Conservation (phyloP, 495 filamentous ascomycete genomes). For the Xylaria acuta region DNA sequence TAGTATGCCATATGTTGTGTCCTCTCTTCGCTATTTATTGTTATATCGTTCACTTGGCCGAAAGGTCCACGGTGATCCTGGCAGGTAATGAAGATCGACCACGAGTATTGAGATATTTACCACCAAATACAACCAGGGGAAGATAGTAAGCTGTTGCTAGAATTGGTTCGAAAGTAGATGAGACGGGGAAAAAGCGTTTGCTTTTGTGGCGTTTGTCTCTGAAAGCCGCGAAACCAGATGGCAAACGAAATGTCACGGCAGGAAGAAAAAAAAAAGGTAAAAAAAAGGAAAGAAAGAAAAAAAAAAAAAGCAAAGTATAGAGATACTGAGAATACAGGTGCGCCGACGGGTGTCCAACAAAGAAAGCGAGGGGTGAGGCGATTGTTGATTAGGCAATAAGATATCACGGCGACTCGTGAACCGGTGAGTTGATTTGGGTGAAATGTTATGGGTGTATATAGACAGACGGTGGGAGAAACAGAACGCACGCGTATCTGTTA, state of each 20-base stretch:
- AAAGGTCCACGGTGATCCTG: background rate
- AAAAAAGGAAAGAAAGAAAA: background rate
- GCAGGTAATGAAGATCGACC: background rate
- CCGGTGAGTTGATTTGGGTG: background rate
- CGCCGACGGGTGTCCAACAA: background rate
- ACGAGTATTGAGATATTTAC: background rate
- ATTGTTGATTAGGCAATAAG: slow-evolving; percentile 16
- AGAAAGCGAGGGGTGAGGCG: background rate
- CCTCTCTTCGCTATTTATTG: background rate
- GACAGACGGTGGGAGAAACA: too few species aligned
- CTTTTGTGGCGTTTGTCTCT: background rate
- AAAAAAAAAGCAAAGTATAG: background rate
- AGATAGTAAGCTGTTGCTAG: background rate
- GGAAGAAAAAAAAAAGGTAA: background rate
- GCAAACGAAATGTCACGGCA: background rate
- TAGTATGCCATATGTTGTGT: background rate
- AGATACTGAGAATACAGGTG: background rate
- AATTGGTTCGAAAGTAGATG: background rate
- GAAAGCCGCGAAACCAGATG: background rate
- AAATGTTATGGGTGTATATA: too few species aligned
- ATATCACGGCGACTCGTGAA: background rate
- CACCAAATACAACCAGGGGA: background rate
- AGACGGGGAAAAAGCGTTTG: background rate
- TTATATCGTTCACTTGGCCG: background rate
- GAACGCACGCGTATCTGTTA: background rate